Percentiles rank a stretch among this genome's conserved stretches.
phyloP scores from a whole-genome alignment of 345 rosid genomes.

The Arabis hirsuta region DNA sequence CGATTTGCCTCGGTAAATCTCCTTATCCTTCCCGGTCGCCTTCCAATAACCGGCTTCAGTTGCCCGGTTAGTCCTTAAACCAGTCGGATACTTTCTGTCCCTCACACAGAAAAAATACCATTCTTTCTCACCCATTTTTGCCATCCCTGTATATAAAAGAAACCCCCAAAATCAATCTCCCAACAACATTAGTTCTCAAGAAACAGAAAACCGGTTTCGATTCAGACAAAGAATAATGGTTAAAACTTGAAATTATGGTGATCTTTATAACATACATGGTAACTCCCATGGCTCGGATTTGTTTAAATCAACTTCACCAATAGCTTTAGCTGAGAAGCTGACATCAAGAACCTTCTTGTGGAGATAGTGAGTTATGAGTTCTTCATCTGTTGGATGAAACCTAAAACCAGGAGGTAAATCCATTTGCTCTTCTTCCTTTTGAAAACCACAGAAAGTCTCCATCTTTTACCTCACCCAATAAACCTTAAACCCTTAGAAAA shows the following conservation, averaged over 20 bases:
- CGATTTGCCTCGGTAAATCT: conserved; percentile 68
- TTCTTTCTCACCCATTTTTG: conserved; percentile 97
- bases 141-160: conserved; percentile 65
- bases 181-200: not conserved
- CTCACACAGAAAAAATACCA: conserved; percentile 96
- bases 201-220: not conserved
- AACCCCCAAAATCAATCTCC: not conserved
- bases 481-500: conserved; percentile 40
- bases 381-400: conserved; percentile 97
- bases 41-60: conserved; percentile 96
- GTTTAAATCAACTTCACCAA: conserved; percentile 95
- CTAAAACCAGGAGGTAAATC: conserved; percentile 95
- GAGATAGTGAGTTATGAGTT: conserved; percentile 85
- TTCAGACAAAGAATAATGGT: not conserved
- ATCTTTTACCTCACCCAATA: conserved; percentile 15
- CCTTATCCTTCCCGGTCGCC: conserved; percentile 94
- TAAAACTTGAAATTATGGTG: not conserved
- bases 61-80: conserved; percentile 84
- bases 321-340: conserved; percentile 70
- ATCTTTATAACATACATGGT: conserved; percentile 58
- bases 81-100: conserved; percentile 92
- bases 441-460: conserved; percentile 43
- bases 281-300: conserved; percentile 98
- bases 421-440: conserved; percentile 61
- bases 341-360: conserved; percentile 69